phyloP scores from a whole-genome alignment of 1,139 yeast genomes.

The Pichia sp. region DNA sequence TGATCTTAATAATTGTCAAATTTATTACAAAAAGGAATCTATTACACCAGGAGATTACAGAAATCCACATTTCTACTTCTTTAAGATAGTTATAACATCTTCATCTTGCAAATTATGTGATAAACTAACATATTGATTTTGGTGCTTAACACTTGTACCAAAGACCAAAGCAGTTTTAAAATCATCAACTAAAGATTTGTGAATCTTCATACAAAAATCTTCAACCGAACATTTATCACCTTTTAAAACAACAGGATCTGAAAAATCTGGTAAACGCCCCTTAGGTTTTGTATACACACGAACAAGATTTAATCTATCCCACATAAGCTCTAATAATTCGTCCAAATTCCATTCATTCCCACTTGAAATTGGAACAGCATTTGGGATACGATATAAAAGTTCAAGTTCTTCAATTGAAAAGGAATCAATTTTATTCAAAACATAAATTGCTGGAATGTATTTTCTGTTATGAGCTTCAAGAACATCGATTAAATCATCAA shows the following conservation, averaged over 20 bases:
- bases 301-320: conserved; percentile 84
- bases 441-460: conserved; percentile 92
- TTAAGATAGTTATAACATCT: conserved; percentile 92
- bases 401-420: conserved; percentile 91
- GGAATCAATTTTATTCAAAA: conserved; percentile 90
- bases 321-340: conserved; percentile 88
- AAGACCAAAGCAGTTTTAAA: conserved; percentile 87
- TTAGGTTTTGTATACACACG: conserved; percentile 97
- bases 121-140: conserved; percentile 94
- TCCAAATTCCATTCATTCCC: conserved; percentile 97
- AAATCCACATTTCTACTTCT: conserved; percentile 38
- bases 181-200: conserved; percentile 87
- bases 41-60: conserved; percentile 3
- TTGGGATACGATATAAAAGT: conserved; percentile 80
- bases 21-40: neutral
- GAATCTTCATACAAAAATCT: conserved; percentile 95
- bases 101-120: conserved; percentile 81
- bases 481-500: conserved; percentile 92
- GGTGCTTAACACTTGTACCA: conserved; percentile 93
- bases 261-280: conserved; percentile 88
- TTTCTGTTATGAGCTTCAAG: conserved; percentile 84
- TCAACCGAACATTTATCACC: conserved; percentile 78
- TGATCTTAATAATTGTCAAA: neutral
- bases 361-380: conserved; percentile 94
- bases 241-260: conserved; percentile 88